Conservation (phyloP, 371 early-diverging fungal species). For the Rhizopus arrhizus region DNA sequence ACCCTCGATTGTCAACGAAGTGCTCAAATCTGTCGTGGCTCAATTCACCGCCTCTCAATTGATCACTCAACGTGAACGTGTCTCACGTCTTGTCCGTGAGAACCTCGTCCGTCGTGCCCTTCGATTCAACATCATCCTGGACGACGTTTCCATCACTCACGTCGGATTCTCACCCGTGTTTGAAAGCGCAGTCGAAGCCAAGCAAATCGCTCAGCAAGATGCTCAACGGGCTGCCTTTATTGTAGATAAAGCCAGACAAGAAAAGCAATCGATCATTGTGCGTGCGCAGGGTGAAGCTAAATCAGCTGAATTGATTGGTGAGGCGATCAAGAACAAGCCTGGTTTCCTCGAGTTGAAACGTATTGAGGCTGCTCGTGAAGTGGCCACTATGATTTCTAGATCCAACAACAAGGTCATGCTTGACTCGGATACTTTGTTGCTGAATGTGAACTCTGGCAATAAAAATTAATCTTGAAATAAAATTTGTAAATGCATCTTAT, state of each 20-base stretch:
- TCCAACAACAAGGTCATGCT: conserved; percentile 90
- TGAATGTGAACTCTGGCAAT: conserved; percentile 70
- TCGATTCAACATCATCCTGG: conserved; percentile 90
- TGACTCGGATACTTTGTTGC: conserved; percentile 87
- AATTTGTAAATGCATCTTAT: no score
- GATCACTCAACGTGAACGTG: conserved; percentile 97
- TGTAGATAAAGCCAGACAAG: conserved; percentile 95
- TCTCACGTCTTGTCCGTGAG: conserved; percentile 87
- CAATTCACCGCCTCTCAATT: conserved; percentile 99
- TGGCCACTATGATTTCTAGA: conserved; percentile 81
- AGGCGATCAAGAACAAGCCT: conserved; percentile 95
- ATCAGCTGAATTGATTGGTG: conserved; percentile 88
- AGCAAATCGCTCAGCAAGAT: conserved; percentile 99
- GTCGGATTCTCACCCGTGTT: conserved; percentile 96
- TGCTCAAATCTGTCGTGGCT: conserved; percentile 95
- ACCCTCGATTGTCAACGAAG: conserved; percentile 98
- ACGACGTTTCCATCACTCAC: conserved; percentile 98
- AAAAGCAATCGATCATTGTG: conserved; percentile 97
- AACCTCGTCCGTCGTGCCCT: conserved; percentile 85
- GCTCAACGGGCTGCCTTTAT: conserved; percentile 96
- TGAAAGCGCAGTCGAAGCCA: conserved; percentile 95
- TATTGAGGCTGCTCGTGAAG: conserved; percentile 95
- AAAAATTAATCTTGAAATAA: no score
- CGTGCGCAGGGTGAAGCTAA: conserved; percentile 96
- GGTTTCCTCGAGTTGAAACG: conserved; percentile 94